A percentile compares a stretch with the other conserved stretches of the same genome.
Evolutionary conservation across 805 yeast species (phyloP).

Genomic region (Blastobotrys americana): DNA sequence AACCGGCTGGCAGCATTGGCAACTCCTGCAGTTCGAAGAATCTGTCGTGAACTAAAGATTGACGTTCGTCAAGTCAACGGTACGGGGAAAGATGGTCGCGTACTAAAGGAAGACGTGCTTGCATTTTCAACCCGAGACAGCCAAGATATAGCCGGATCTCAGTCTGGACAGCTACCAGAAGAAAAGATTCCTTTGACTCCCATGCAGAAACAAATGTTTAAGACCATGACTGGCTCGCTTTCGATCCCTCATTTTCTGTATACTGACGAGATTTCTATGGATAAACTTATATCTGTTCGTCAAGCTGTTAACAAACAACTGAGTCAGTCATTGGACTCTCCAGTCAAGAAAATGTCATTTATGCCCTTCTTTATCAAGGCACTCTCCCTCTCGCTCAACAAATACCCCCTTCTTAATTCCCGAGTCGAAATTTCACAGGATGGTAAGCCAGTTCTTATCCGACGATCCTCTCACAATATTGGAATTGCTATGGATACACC

Average conservation of each 20-base stretch:
- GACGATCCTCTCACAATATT: conserved; percentile 26
- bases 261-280: conserved; percentile 29
- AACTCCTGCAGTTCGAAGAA: conserved; percentile 31
- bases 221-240: conserved; percentile 28
- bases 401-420: conserved; percentile 27
- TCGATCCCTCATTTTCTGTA: conserved; percentile 31
- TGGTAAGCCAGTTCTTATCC: conserved; percentile 21
- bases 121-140: conserved; percentile 5
- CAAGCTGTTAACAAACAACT: conserved; percentile 20
- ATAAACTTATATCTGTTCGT: conserved; percentile 23
- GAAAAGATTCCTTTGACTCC: conserved; percentile 22
- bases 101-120: conserved; percentile 29
- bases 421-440: conserved; percentile 16
- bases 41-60: conserved; percentile 25
- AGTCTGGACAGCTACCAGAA: conserved; percentile 5
- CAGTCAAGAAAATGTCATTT: conserved; percentile 22
- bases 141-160: conserved; percentile 2
- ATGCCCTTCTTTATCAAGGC: conserved; percentile 33
- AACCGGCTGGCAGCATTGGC: conserved; percentile 20
- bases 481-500: conserved; percentile 33
- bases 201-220: conserved; percentile 30
- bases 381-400: conserved; percentile 24
- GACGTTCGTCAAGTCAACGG: conserved; percentile 24
- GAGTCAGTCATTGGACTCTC: conserved; percentile 3
- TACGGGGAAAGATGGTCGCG: conserved; percentile 31